Percentiles rank a stretch among this genome's conserved stretches.
These are phyloP conservation scores for Russula sp. DNA, from an alignment of 768 basidiomycete genomes.

Conservation along the genomic window DNA sequence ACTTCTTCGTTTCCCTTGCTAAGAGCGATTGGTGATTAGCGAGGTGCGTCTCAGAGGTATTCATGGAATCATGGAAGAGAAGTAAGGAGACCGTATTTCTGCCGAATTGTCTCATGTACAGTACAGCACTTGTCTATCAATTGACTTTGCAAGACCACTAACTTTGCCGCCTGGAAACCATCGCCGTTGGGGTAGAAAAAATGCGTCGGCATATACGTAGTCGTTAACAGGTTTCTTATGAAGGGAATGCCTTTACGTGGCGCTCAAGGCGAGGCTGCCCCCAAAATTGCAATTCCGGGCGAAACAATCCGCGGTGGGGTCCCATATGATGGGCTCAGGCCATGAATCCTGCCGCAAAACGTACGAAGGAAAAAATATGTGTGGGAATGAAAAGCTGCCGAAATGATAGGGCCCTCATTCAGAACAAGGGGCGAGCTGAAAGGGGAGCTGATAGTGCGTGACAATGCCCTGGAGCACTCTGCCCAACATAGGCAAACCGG, in stretches of 20 bases:
- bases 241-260: slow-evolving; percentile 1
- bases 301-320: neutral
- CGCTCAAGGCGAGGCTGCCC: neutral
- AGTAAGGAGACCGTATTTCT: neutral
- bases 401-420: slow-evolving; percentile 8
- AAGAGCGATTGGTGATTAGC: neutral
- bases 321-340: neutral
- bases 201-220: neutral
- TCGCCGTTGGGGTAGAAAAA: neutral
- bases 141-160: neutral
- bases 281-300: slow-evolving; percentile 6
- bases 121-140: neutral
- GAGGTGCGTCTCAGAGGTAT: neutral
- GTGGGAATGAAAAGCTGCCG: slow-evolving; percentile 11
- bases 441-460: slow-evolving; percentile 3
- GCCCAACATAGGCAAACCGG: slow-evolving; percentile 10
- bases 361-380: neutral
- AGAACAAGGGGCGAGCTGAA: slow-evolving; percentile 1
- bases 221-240: neutral
- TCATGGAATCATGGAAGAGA: slow-evolving; percentile 5
- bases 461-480: slow-evolving; percentile 7
- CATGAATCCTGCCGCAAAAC: neutral
- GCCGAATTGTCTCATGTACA: neutral
- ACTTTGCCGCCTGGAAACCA: neutral
- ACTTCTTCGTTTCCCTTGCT: slow-evolving; percentile 4